phyloP scores from a whole-genome alignment of 78 protist species.

The Guillardia theta region DNA sequence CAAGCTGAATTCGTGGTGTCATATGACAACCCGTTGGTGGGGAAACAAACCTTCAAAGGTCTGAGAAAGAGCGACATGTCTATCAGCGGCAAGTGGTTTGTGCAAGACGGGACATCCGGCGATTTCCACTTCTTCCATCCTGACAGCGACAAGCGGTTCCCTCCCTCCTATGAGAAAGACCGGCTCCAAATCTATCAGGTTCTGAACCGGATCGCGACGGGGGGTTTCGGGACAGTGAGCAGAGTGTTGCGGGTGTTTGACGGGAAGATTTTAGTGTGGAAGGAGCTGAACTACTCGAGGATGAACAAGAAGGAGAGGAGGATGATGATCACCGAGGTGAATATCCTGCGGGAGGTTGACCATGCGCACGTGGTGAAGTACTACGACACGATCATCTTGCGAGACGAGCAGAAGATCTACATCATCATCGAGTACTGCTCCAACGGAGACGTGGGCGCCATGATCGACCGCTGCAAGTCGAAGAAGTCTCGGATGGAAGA shows the following conservation, averaged over 20 bases:
- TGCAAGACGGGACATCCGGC: not conserved
- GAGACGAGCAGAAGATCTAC: conserved; percentile 21
- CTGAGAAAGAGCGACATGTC: not conserved
- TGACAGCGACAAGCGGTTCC: not conserved
- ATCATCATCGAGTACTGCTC: not conserved
- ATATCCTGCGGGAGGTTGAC: not conserved
- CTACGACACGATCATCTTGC: conserved; percentile 30
- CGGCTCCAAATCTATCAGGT: not conserved
- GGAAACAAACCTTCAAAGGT: not conserved
- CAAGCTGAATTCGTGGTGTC: not conserved
- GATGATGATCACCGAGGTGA: conserved; percentile 25
- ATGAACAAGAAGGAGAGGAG: conserved; percentile 32
- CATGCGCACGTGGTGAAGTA: conserved; percentile 7
- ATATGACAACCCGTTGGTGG: not conserved
- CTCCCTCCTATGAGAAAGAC: not conserved
- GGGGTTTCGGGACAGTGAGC: not conserved
- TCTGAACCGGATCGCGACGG: not conserved
- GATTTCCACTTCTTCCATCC: not conserved
- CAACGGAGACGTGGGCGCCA: not conserved
- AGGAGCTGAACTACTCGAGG: conserved; percentile 27
- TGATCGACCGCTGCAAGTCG: not conserved
- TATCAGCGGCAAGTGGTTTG: not conserved
- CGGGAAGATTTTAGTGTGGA: not conserved
- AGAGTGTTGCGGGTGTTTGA: not conserved
- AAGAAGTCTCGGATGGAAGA: not conserved